A percentile compares a stretch with the other conserved stretches of the same genome.
These are phyloP conservation scores for Mycosphaerelloides madeirae DNA, from an alignment of 2,329 filamentous ascomycete species.

Conservation along the genomic window DNA sequence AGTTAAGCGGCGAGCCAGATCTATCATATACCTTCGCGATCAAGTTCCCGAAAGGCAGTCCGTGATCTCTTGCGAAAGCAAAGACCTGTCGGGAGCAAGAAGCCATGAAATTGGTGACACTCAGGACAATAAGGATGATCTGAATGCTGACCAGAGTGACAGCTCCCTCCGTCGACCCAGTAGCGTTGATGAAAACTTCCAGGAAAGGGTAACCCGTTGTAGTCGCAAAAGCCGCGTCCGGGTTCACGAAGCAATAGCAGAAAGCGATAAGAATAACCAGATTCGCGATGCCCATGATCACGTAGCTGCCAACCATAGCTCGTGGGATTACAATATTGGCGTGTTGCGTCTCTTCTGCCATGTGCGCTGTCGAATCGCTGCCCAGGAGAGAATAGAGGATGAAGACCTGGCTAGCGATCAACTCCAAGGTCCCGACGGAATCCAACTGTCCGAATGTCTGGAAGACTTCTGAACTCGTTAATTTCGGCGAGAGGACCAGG, in stretches of 20 bases:
- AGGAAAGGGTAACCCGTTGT: conserved; percentile 1
- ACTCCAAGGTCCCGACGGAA: conserved; percentile 19
- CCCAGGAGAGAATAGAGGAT: conserved; percentile 1
- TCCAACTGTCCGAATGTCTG: conserved; percentile 17
- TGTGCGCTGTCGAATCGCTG: conserved; percentile 11
- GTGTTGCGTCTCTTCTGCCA: conserved; percentile 14
- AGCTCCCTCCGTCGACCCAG: not conserved
- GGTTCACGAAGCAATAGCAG: conserved; percentile 4
- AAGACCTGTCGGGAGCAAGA: conserved; percentile 40
- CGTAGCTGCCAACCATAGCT: conserved; percentile 18
- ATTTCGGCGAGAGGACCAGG: conserved; percentile 18
- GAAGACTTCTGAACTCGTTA: conserved; percentile 26
- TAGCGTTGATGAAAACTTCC: conserved; percentile 6
- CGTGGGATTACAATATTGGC: conserved; percentile 16
- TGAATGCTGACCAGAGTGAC: not conserved
- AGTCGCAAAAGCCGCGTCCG: conserved; percentile 2
- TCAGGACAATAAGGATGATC: conserved; percentile 1
- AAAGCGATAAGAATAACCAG: conserved; percentile 9
- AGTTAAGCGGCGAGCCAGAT: not conserved
- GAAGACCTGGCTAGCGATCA: conserved; percentile 22
- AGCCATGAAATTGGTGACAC: conserved; percentile 31
- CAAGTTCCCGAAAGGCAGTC: conserved; percentile 32
- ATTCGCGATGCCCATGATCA: not conserved
- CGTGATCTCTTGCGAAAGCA: conserved; percentile 41
- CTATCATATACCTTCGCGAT: conserved; percentile 23